phyloP scores from a whole-genome alignment of 2,329 filamentous ascomycete genomes.

The Aspergillus sp. region DNA sequence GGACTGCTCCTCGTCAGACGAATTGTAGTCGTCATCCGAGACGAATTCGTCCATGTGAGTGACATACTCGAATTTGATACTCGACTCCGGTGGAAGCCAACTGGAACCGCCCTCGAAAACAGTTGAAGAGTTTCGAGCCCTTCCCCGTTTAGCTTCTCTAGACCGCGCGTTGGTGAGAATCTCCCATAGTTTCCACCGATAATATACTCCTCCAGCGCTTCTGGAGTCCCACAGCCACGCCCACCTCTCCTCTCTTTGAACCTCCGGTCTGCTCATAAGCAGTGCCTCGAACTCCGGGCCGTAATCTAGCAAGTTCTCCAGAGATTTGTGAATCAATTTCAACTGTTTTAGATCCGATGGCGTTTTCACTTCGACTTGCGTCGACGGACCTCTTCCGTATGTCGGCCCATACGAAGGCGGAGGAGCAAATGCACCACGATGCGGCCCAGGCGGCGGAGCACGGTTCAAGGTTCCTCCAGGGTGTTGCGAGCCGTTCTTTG shows the following conservation, averaged over 20 bases:
- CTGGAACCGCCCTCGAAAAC: slow-evolving; percentile 68
- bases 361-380: slow-evolving; percentile 62
- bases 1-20: slow-evolving; percentile 70
- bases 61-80: slow-evolving; percentile 71
- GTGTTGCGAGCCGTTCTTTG: slow-evolving; percentile 53
- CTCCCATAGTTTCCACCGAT: slow-evolving; percentile 86
- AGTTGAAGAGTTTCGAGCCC: slow-evolving; percentile 46
- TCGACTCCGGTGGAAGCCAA: slow-evolving; percentile 68
- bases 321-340: slow-evolving; percentile 76
- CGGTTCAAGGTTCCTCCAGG: slow-evolving; percentile 41
- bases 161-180: slow-evolving; percentile 59
- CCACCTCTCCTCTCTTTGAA: slow-evolving; percentile 83
- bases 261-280: slow-evolving; percentile 75
- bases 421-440: slow-evolving; percentile 63
- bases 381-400: slow-evolving; percentile 44
- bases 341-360: slow-evolving; percentile 72
- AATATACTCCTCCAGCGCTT: slow-evolving; percentile 75
- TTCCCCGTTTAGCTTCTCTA: slow-evolving; percentile 24
- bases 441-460: slow-evolving; percentile 41
- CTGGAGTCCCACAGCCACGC: slow-evolving; percentile 87
- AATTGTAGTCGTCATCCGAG: slow-evolving; percentile 77
- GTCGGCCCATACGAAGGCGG: slow-evolving; percentile 58
- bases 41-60: slow-evolving; percentile 71
- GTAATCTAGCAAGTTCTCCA: slow-evolving; percentile 70
- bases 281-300: slow-evolving; percentile 85